Conservation (phyloP, 2,329 filamentous ascomycete species). For the Beauveria scarabaeidicola region DNA sequence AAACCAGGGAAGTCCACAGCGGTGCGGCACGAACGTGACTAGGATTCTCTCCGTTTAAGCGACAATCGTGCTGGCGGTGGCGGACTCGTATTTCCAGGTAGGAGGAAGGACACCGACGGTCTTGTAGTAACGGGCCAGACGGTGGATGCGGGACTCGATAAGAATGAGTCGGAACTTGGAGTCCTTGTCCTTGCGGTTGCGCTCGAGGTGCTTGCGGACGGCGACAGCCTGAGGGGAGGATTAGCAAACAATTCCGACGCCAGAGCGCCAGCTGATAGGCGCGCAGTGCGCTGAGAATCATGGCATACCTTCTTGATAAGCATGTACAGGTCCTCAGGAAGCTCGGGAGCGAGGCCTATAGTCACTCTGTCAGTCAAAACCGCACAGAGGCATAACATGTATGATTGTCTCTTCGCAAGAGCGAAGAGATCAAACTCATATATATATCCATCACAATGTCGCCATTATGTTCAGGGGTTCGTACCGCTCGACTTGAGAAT, state of each 20-base stretch:
- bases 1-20: constrained; percentile 30
- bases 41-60: constrained; percentile 51
- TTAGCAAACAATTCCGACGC: constrained; percentile 14
- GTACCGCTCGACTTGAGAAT: constrained; percentile 98
- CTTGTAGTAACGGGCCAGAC: constrained; percentile 99
- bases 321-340: constrained; percentile 99
- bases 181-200: constrained; percentile 99
- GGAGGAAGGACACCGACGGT: constrained; percentile 76
- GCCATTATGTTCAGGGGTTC: constrained; percentile 33
- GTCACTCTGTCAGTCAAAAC: constrained; percentile 93
- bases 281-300: background rate
- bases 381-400: constrained; percentile 68
- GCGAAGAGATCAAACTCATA: constrained; percentile 14
- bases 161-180: constrained; percentile 99
- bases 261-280: background rate
- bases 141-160: constrained; percentile 99
- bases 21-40: constrained; percentile 9
- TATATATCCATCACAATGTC: constrained; percentile 20
- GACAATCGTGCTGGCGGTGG: constrained; percentile 90
- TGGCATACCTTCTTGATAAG: constrained; percentile 93
- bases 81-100: constrained; percentile 98
- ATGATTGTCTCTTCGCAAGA: constrained; percentile 15
- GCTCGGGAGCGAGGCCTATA: constrained; percentile 93
- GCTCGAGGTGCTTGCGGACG: constrained; percentile 99
- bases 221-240: constrained; percentile 63